Evolutionary conservation across 2,329 filamentous ascomycete genomes (phyloP).

Genomic region (Diaporthe citri): DNA sequence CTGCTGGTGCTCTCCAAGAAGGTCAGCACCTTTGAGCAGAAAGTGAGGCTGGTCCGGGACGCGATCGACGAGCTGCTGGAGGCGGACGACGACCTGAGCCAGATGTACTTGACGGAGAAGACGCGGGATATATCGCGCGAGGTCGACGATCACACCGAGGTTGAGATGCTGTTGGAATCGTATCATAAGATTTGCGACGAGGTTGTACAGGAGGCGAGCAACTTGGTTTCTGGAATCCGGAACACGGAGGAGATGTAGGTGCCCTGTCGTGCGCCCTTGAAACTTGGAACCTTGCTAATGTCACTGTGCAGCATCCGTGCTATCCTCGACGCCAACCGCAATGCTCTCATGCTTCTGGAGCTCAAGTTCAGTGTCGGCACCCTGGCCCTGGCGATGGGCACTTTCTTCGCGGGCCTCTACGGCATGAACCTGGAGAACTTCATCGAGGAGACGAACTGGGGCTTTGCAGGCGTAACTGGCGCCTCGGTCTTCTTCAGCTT

Average conservation of each 20-base stretch:
- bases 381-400: conserved; percentile 92
- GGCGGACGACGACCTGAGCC: conserved; percentile 92
- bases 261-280: neutral
- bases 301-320: conserved; percentile 79
- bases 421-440: conserved; percentile 99
- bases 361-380: conserved; percentile 97
- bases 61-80: conserved; percentile 96
- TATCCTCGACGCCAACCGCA: conserved; percentile 97
- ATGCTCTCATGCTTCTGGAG: conserved; percentile 96
- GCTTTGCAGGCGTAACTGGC: conserved; percentile 82
- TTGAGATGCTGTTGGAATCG: conserved; percentile 96
- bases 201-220: conserved; percentile 95
- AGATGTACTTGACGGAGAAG: conserved; percentile 97
- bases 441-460: conserved; percentile 91
- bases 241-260: conserved; percentile 98
- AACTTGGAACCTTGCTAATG: conserved; percentile 43
- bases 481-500: conserved; percentile 80
- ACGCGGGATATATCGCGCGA: conserved; percentile 77
- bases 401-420: conserved; percentile 97
- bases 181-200: conserved; percentile 99
- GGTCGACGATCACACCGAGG: conserved; percentile 92
- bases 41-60: conserved; percentile 91
- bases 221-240: conserved; percentile 91
- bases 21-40: conserved; percentile 96
- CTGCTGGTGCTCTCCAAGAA: conserved; percentile 95